Percentiles rank a stretch among this genome's conserved stretches.
Evolutionary conservation across 2,329 filamentous ascomycete species (phyloP).

Genomic region (Fusarium algeriense): DNA sequence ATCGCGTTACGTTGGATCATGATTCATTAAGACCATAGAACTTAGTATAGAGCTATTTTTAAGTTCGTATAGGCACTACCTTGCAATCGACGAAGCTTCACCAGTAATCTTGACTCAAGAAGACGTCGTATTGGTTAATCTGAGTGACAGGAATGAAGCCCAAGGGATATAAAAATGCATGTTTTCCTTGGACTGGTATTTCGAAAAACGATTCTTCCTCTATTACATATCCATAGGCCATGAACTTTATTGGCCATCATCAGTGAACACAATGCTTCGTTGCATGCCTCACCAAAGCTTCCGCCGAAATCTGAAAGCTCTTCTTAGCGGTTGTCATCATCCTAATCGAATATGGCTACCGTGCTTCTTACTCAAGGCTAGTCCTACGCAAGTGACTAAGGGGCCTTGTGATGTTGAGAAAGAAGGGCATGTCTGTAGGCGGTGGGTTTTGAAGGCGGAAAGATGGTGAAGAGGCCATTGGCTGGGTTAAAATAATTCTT

Average conservation of each 20-base stretch:
- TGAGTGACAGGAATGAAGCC: not conserved
- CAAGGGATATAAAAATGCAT: not conserved
- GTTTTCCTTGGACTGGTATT: fast-evolving
- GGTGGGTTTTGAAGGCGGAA: constrained; percentile 49
- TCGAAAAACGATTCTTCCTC: not conserved
- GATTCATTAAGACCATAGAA: not conserved
- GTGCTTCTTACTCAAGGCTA: constrained; percentile 43
- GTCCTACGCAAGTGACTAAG: constrained; percentile 36
- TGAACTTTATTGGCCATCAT: not conserved
- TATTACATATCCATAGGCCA: not conserved
- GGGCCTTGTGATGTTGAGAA: constrained; percentile 48
- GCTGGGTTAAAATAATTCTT: constrained; percentile 48
- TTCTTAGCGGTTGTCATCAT: constrained; percentile 46
- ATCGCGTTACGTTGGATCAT: not conserved
- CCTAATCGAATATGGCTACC: constrained; percentile 45
- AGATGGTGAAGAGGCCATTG: constrained; percentile 47
- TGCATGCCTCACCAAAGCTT: constrained; percentile 50
- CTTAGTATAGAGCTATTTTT: not conserved
- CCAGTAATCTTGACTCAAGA: not conserved
- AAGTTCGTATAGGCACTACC: no score
- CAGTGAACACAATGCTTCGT: constrained; percentile 42
- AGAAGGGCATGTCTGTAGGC: constrained; percentile 48
- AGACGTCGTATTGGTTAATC: not conserved
- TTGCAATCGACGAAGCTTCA: not conserved
- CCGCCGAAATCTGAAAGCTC: constrained; percentile 44